Conservation (phyloP, 2,329 filamentous ascomycete genomes). For the Ophiostoma novo-ulmi region DNA sequence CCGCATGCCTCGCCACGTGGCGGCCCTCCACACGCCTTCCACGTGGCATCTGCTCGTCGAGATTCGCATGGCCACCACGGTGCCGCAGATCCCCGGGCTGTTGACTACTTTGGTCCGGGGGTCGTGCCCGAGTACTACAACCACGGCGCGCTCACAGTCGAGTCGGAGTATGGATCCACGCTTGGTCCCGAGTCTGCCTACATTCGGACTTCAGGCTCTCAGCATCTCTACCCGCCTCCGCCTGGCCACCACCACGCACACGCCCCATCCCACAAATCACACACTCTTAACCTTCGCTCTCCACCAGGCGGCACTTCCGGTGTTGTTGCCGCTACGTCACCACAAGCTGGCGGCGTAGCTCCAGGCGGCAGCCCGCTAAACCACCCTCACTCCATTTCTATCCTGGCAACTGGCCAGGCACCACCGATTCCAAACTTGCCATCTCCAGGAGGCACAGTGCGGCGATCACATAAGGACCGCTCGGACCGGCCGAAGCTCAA, state of each 20-base stretch:
- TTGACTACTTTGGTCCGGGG: slow-evolving; percentile 74
- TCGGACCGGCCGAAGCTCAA: slow-evolving; percentile 56
- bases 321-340: background rate
- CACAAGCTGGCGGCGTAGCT: background rate
- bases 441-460: slow-evolving; percentile 34
- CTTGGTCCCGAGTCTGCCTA: slow-evolving; percentile 13
- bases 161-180: slow-evolving; percentile 21
- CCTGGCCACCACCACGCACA: slow-evolving; percentile 18
- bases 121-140: slow-evolving; percentile 28
- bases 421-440: slow-evolving; percentile 58
- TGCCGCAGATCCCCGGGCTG: background rate
- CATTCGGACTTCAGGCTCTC: background rate
- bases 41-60: background rate
- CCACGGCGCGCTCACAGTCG: slow-evolving; percentile 11
- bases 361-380: slow-evolving; percentile 32
- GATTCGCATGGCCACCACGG: slow-evolving; percentile 1
- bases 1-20: slow-evolving; percentile 72
- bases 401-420: slow-evolving; percentile 73
- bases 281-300: slow-evolving; percentile 18
- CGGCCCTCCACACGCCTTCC: slow-evolving; percentile 40
- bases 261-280: background rate
- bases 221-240: slow-evolving; percentile 29
- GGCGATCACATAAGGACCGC: slow-evolving; percentile 53
- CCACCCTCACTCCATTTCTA: slow-evolving; percentile 56
- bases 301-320: slow-evolving; percentile 2